Evolutionary conservation across 2,329 filamentous ascomycete genomes (phyloP).

Genomic region (Berkeleyomyces basicola): DNA sequence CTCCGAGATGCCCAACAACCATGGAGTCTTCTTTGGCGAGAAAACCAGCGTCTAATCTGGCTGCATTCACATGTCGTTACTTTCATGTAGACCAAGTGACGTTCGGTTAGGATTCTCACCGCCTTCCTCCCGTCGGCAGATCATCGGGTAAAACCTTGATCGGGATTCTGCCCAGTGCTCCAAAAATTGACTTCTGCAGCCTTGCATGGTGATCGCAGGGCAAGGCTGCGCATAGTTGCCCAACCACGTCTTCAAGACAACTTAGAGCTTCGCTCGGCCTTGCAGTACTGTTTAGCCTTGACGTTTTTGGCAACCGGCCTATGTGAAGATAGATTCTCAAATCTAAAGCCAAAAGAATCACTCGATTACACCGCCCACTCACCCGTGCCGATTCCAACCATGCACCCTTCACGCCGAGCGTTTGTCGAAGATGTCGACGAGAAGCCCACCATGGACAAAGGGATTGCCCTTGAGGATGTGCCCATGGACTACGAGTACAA

Average conservation of each 20-base stretch:
- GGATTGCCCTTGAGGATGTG: constrained; percentile 33
- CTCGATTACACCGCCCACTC: too few relatives aligned
- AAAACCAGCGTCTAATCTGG: not conserved
- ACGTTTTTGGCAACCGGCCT: too few relatives aligned
- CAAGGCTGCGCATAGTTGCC: not conserved
- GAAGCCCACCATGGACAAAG: constrained; percentile 24
- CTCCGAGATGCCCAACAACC: not conserved
- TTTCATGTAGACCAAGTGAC: not conserved
- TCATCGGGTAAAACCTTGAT: not conserved
- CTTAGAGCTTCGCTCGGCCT: not conserved
- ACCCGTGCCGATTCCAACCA: constrained; percentile 24
- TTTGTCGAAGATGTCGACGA: constrained; percentile 74
- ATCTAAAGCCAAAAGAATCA: too few relatives aligned
- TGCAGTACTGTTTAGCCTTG: too few relatives aligned
- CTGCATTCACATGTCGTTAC: not conserved
- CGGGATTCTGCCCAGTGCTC: not conserved
- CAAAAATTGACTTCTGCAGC: not conserved
- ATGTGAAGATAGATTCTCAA: too few relatives aligned
- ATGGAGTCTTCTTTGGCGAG: not conserved
- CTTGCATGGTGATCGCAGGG: not conserved
- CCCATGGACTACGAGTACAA: constrained; percentile 69
- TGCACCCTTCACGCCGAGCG: constrained; percentile 82
- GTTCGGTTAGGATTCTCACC: not conserved
- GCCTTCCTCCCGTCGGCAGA: not conserved
- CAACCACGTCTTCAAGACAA: too few relatives aligned